Evolutionary conservation across 1,284 basidiomycete species (phyloP), one percentile per base, ranked within the genome.

Genomic region (Coriolopsis trogii): DNA sequence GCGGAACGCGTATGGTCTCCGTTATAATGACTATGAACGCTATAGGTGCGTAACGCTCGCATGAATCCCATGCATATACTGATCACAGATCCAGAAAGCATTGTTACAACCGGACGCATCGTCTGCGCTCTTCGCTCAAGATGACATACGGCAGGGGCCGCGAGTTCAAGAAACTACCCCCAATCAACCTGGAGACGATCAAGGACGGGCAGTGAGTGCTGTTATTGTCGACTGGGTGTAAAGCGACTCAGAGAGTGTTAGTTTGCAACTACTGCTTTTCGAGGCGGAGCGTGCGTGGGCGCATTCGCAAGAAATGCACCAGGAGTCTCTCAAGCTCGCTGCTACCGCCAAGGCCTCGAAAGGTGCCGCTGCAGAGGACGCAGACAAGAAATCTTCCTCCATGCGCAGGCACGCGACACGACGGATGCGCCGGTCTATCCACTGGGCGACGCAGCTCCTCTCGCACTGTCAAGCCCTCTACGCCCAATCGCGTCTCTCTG

Each of bases 261-360:
- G 90, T 62, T 79, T 95, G 7, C 87, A 95, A 61, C 78, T 97
- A 2, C 74, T 95, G 34, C 79, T 97, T 9, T 88, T 95, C 64
- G 92, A 95, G 67, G 82, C 93, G 6, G 95, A 98, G 70, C 84
- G 95, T 41, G 90, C 93, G n/a, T 94, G 93, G 84, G 86, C 92
- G 1, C 86, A 92, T 70, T 87, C 93, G 8, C 91, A 95, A 70
- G 91, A 94, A 59, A 79, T 95, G 34, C 76, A 80, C 47, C 69
- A 80, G 3, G 71, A 79, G 46, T 74, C 85, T 10, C 70, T 80
- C 13, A 78, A 81, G 41, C 80, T 83, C 15, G 67, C 61, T 0
- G 47, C 57, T 6, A 56, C 59, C 28, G 53, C 61, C 10, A 65
- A 65, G 31, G 37, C 49, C 0, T 30, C 71, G 13, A 82, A 82